Base-by-base conservation (phyloP, 768 basidiomycete species). In the Kwoniella bestiolae region DNA sequence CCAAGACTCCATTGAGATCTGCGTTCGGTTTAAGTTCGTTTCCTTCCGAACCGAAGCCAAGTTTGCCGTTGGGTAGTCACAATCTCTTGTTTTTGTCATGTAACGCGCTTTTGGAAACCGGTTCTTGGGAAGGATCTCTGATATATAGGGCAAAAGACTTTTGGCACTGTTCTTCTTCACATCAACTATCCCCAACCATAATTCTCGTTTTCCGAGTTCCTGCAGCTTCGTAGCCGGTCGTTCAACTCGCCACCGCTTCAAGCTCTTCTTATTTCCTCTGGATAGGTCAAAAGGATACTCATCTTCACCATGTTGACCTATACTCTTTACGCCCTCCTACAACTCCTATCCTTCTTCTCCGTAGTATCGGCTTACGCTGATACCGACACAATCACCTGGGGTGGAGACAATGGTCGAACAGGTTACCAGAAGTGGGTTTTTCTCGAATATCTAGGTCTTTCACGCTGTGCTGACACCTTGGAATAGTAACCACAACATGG, bases 401-500 rank as follows among this genome's bases (percentile, higher is more conserved):
- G 62, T 16, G 62, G 62, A 41, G 52, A 56, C 52, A 38, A 55
- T 4, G 38, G 26, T 21, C 52, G 62, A 29, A 56, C 62, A 46
- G 62, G 62, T 55, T 63, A 63, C 38, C 52, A 56, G 44, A 63
- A 63, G 62, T 63, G 45, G 47, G 62, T 63, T 7, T 25, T 9
- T 12, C 28, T 16, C 26, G 28, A 11, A 5, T 9, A 16, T 21
- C 6, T n/a, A 9, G 47, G 11, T 8, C 21, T 23, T 35, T 26
- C 14, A n/a, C 41, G 26, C 34, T 3, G 28, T 47, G 47, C 21
- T 51, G 18, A 47, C 21, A 9, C 18, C 14, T 1, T 26, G 23
- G 3, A n/a, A n/a, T 35, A 63, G 62, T 32, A 63, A 63, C 44
- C 62, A 63, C 35, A 63, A 63, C 44, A 63, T 63, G 62, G 62